Percentiles rank a stretch among this genome's conserved stretches.
Conservation (phyloP, 371 early-diverging fungal species). For the Zopfochytrium polystomum region DNA sequence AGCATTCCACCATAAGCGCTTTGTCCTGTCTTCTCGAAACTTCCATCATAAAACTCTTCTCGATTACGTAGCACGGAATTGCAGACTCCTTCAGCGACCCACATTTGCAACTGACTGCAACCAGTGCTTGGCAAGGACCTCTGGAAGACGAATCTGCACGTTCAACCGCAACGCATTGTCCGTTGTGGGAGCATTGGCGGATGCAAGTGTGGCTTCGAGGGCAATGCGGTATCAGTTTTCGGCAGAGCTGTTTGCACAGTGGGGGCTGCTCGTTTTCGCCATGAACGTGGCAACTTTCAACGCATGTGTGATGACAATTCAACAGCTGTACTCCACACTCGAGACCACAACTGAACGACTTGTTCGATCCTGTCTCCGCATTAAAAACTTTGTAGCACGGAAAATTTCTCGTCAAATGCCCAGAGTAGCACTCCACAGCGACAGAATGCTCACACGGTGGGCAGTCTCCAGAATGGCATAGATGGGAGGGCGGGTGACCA, state of each 20-base stretch:
- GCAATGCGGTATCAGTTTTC: constrained; percentile 6
- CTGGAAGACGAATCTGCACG: background rate
- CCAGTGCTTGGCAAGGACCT: background rate
- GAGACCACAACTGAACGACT: constrained; percentile 8
- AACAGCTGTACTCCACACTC: constrained; percentile 1
- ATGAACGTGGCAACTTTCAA: constrained; percentile 11
- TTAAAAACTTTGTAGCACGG: constrained; percentile 13
- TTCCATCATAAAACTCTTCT: background rate
- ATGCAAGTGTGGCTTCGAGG: constrained; percentile 1
- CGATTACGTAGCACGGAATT: constrained; percentile 1
- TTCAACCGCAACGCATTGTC: background rate
- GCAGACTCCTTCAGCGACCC: constrained; percentile 2
- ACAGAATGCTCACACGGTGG: constrained; percentile 14
- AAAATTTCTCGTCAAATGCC: constrained; percentile 9
- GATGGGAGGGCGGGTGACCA: constrained; percentile 13
- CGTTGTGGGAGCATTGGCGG: background rate
- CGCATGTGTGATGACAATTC: constrained; percentile 13
- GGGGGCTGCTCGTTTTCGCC: background rate
- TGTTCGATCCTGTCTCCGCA: background rate
- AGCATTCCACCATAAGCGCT: constrained; percentile 11
- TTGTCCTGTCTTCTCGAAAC: background rate
- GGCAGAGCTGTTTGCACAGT: constrained; percentile 12
- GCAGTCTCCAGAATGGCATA: constrained; percentile 19
- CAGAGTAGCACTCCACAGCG: background rate
- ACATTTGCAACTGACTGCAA: constrained; percentile 8